Percentiles rank a stretch among this genome's conserved stretches.
These are phyloP conservation scores for Zygosaccharomyces bisporus DNA, from an alignment of 805 yeast species.

Conservation along the genomic window DNA sequence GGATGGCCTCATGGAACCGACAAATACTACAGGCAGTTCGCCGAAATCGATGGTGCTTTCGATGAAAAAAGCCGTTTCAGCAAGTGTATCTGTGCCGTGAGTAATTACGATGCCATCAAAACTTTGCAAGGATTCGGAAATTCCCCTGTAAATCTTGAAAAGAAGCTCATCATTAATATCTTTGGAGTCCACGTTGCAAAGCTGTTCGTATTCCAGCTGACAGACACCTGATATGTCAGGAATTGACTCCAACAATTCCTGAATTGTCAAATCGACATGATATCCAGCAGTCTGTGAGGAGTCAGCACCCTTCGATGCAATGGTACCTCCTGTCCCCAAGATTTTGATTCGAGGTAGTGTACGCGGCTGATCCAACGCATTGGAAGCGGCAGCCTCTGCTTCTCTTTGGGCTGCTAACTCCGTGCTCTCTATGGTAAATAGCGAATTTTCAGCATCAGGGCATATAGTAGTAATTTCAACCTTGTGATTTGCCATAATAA, in stretches of 20 bases:
- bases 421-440: conserved; percentile 27
- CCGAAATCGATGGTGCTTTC: conserved; percentile 45
- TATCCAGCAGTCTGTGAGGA: conserved; percentile 53
- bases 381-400: conserved; percentile 7
- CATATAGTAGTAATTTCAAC: conserved; percentile 36
- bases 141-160: conserved; percentile 43
- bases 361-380: conserved; percentile 9
- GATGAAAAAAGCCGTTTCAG: conserved; percentile 63
- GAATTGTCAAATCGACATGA: conserved; percentile 48
- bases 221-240: conserved; percentile 56
- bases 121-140: conserved; percentile 42
- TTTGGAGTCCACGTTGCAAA: conserved; percentile 59
- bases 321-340: conserved; percentile 58
- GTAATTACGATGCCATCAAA: conserved; percentile 62
- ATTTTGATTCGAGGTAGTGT: conserved; percentile 43
- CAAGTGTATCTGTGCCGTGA: conserved; percentile 69
- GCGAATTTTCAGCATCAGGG: conserved; percentile 32
- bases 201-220: conserved; percentile 57
- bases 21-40: conserved; percentile 58
- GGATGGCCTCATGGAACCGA: conserved; percentile 74
- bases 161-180: conserved; percentile 49
- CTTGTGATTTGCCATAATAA: conserved; percentile 27
- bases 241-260: conserved; percentile 49
- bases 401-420: conserved; percentile 8
- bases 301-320: conserved; percentile 49